These are phyloP conservation scores for Lecanicillium sp. DNA, from an alignment of 2,329 filamentous ascomycete genomes.

Conservation along the genomic window DNA sequence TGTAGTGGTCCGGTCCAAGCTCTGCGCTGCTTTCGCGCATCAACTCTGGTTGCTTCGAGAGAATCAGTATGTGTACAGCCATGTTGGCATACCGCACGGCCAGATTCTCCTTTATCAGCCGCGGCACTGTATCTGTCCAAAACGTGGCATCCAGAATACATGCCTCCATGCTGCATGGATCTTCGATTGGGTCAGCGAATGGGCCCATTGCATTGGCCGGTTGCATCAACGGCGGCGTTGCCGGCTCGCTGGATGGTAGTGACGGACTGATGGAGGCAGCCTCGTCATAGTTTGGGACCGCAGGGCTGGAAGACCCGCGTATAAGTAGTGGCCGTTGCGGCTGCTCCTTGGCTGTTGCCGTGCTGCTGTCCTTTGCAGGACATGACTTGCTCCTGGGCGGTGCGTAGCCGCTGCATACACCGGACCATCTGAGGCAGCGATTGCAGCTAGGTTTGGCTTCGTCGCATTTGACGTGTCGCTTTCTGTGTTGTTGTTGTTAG, in stretches of 20 bases:
- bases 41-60: constrained; percentile 15
- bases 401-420: constrained; percentile 23
- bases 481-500: constrained; percentile 13
- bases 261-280: constrained; percentile 5
- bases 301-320: neutral
- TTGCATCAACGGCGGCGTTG: constrained; percentile 3
- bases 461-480: constrained; percentile 27
- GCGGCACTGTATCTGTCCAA: constrained; percentile 27
- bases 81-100: constrained; percentile 28
- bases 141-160: constrained; percentile 23
- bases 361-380: neutral
- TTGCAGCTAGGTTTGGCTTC: constrained; percentile 25
- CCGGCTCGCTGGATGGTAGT: constrained; percentile 2
- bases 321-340: neutral
- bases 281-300: neutral
- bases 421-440: constrained; percentile 26
- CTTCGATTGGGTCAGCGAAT: neutral
- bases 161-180: too few species aligned
- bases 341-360: neutral
- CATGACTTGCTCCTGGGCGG: neutral
- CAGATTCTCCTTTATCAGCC: constrained; percentile 22
- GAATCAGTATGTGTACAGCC: constrained; percentile 25
- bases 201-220: neutral
- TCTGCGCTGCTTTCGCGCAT: constrained; percentile 6
- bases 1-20: constrained; percentile 17